A percentile compares a stretch with the other conserved stretches of the same genome.
phyloP scores from a whole-genome alignment of 176 grass and related monocot genomes.

The Aegilops tauschii region DNA sequence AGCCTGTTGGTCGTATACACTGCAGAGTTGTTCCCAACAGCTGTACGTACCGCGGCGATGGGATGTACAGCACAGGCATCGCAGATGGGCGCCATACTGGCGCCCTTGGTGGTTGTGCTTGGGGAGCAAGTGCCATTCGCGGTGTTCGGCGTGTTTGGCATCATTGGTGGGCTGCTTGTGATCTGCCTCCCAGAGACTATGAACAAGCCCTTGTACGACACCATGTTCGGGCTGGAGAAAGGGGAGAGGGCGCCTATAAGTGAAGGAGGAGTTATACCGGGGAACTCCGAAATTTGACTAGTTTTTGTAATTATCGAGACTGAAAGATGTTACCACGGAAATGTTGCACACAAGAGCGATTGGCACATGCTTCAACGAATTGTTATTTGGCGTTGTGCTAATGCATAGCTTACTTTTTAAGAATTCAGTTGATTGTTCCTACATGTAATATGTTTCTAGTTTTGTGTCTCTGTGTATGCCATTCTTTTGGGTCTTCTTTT shows the following conservation, averaged over 20 bases:
- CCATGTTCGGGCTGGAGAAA: slow-evolving; percentile 75
- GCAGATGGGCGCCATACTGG: slow-evolving; percentile 79
- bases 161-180: slow-evolving; percentile 54
- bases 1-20: slow-evolving; percentile 87
- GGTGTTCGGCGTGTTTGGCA: slow-evolving; percentile 62
- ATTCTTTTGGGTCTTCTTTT: too few relatives aligned
- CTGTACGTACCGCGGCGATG: slow-evolving; percentile 75
- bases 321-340: background rate
- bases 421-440: too few relatives aligned
- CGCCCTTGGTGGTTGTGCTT: slow-evolving; percentile 74
- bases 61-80: slow-evolving; percentile 62
- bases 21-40: slow-evolving; percentile 82
- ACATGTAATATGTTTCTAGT: too few relatives aligned
- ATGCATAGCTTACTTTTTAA: too few relatives aligned
- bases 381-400: background rate
- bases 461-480: too few relatives aligned
- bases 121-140: slow-evolving; percentile 67
- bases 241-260: slow-evolving; percentile 38
- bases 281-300: background rate
- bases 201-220: slow-evolving; percentile 84
- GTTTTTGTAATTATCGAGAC: background rate
- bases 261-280: background rate
- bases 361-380: background rate
- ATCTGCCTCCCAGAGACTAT: slow-evolving; percentile 77
- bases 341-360: background rate